Base-by-base conservation (phyloP, 257 asterid genomes). In the Marsdenia floribunda region DNA sequence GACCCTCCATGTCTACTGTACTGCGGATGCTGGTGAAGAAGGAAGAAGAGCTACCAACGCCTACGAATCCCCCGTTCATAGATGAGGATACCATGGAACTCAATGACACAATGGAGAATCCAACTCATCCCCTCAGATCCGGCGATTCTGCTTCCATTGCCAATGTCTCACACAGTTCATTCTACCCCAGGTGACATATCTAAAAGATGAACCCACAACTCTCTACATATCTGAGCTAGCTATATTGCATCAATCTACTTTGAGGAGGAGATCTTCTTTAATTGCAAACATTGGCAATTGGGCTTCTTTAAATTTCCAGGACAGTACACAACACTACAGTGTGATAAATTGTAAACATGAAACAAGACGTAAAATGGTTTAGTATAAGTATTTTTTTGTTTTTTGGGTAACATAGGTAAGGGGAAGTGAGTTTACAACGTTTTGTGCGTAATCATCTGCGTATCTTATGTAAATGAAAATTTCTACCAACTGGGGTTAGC, bases 41-140 rank as follows among this genome's bases (percentile, higher is more conserved):
- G 64, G 87, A 83, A 2, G 83, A 81, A 76, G 69, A 73, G 3
- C 73, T 83, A 5, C 85, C 85, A 0, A 33, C 73, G 14, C 87
- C 87, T 9, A 68, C 85, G 15, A 83, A 80, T 35, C 87, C 87
- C 0, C 85, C 85, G 11, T 83, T 84, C 9, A 19, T 84, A 6
- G 84, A 84, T 49, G 88, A 84, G 69, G 79, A 63, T 13, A 83
- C 81, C 58, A 81, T 84, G 87, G 85, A 79, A 55, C 73, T 79
- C 37, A 72, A 78, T 61, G 83, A 37, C 69, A 26, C 76, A 60
- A 18, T 72, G 73, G 82, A 76, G 33, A 75, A 38, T 74, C 77
- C 83, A 8, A 15, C 11, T 12, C 24, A 68, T 37, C 80, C 69
- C 1, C 73, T 13, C 68, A 75, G 49, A 19, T 15, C 40, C 13